phyloP scores from a whole-genome alignment of 2,329 filamentous ascomycete species.

The Aspergillus unguis region DNA sequence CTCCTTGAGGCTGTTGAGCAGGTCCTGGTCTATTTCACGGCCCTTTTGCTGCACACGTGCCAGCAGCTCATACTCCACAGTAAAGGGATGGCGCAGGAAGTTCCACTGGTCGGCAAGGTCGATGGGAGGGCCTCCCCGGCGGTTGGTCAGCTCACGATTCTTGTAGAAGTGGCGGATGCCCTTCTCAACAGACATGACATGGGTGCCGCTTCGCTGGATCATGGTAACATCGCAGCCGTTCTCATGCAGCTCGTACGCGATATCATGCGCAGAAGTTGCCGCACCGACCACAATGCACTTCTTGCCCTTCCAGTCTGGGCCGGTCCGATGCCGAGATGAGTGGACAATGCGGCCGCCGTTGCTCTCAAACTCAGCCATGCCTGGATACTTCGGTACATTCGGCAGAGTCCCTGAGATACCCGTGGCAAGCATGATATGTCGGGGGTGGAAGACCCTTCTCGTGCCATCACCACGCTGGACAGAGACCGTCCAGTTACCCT shows the following conservation, averaged over 20 bases:
- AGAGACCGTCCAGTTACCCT: constrained; percentile 19
- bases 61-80: constrained; percentile 16
- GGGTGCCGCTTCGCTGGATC: constrained; percentile 31
- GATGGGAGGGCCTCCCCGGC: too few species aligned
- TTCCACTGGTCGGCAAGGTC: constrained; percentile 1
- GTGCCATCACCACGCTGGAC: constrained; percentile 22
- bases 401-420: constrained; percentile 24
- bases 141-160: constrained; percentile 5
- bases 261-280: constrained; percentile 30
- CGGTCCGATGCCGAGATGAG: constrained; percentile 21
- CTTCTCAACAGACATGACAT: constrained; percentile 34
- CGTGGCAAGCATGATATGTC: constrained; percentile 26
- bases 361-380: constrained; percentile 24
- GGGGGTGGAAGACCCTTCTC: constrained; percentile 23
- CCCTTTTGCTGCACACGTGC: constrained; percentile 19
- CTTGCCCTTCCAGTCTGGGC: constrained; percentile 27
- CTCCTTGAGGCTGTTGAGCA: constrained; percentile 24
- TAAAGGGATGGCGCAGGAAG: constrained; percentile 5
- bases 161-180: constrained; percentile 26
- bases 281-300: constrained; percentile 30
- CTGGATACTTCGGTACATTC: constrained; percentile 31
- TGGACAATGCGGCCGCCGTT: constrained; percentile 25
- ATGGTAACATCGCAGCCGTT: constrained; percentile 28
- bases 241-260: constrained; percentile 25
- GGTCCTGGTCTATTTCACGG: constrained; percentile 21